A percentile compares a stretch with the other conserved stretches of the same genome.
Evolutionary conservation across 2,329 filamentous ascomycete species (phyloP).

Genomic region (Drechslerella dactyloides): DNA sequence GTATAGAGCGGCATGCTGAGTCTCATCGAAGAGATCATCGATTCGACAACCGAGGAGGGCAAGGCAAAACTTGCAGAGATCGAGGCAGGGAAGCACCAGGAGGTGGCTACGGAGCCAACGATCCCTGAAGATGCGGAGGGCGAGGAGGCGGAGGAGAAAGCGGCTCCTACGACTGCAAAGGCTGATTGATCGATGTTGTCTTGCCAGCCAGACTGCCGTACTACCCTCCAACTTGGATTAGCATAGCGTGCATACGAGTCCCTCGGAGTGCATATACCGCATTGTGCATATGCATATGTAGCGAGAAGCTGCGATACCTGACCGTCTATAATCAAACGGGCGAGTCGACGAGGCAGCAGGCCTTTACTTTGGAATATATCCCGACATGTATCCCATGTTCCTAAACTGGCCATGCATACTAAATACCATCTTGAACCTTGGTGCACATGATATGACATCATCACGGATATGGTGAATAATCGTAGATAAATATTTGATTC

Average conservation of each 20-base stretch:
- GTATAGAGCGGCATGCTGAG: conserved; percentile 80
- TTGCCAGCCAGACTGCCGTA: background rate
- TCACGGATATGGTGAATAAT: background rate
- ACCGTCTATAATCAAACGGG: too few species aligned
- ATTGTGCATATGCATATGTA: too few species aligned
- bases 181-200: conserved; percentile 17
- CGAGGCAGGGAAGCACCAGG: conserved; percentile 59
- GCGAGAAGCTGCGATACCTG: too few species aligned
- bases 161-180: conserved; percentile 16
- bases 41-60: conserved; percentile 88
- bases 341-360: too few species aligned
- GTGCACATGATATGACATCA: background rate
- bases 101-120: conserved; percentile 24
- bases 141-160: conserved; percentile 18
- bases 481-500: background rate
- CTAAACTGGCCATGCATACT: too few species aligned
- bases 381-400: too few species aligned
- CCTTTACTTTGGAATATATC: too few species aligned
- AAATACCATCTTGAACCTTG: background rate
- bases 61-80: conserved; percentile 77
- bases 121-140: conserved; percentile 24
- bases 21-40: conserved; percentile 90
- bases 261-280: too few species aligned
- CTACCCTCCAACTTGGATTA: too few species aligned
- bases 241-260: too few species aligned